Percentiles rank a stretch among this genome's conserved stretches.
phyloP scores from a whole-genome alignment of 352 stramenopile genomes.

The Phytophthora kernoviae region DNA sequence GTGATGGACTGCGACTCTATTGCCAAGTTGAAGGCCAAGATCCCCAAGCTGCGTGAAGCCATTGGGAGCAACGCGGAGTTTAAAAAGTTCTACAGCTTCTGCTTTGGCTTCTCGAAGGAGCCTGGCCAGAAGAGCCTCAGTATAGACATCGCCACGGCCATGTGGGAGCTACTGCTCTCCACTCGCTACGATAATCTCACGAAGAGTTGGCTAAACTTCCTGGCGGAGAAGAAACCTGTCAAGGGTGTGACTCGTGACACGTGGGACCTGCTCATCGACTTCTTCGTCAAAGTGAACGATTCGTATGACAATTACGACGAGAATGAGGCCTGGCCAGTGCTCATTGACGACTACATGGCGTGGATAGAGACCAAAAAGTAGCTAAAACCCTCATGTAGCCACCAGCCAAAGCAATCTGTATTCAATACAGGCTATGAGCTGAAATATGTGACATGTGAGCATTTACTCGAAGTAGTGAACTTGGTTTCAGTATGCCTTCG shows the following conservation, averaged over 20 bases:
- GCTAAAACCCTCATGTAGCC: background rate
- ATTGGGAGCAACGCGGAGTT: constrained; percentile 63
- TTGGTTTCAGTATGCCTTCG: no score
- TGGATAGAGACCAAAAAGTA: constrained; percentile 82
- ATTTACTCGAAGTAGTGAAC: no score
- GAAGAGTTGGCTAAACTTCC: constrained; percentile 75
- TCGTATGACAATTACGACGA: constrained; percentile 89
- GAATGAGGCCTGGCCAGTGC: constrained; percentile 89
- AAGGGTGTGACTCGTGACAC: constrained; percentile 88
- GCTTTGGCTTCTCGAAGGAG: constrained; percentile 89
- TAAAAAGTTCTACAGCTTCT: constrained; percentile 90
- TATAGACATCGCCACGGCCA: constrained; percentile 84
- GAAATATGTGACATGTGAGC: constrained; percentile 1
- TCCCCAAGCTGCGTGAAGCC: constrained; percentile 57
- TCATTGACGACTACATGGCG: constrained; percentile 90
- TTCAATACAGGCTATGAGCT: no score
- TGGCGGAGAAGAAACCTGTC: constrained; percentile 74
- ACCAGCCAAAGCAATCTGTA: no score
- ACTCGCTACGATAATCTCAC: constrained; percentile 71
- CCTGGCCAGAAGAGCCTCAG: constrained; percentile 86
- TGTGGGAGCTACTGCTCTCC: constrained; percentile 85
- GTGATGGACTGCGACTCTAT: constrained; percentile 74
- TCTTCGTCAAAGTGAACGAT: constrained; percentile 81
- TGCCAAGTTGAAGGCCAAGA: constrained; percentile 60
- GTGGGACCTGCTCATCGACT: constrained; percentile 87